These are phyloP conservation scores for Solanum hybrid DNA, from an alignment of 305 asterid species.

Conservation along the genomic window DNA sequence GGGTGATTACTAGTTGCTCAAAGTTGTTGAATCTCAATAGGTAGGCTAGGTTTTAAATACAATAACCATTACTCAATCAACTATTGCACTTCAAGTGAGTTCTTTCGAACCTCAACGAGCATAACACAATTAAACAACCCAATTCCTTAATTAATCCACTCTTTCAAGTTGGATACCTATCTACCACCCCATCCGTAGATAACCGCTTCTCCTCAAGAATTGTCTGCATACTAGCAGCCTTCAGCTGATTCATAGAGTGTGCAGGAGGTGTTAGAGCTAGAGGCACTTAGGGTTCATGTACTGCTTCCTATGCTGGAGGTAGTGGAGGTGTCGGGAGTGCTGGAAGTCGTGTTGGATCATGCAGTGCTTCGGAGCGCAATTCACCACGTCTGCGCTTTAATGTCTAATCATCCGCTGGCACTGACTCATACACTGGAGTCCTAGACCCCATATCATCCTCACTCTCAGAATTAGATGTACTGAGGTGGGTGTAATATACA, in stretches of 20 bases:
- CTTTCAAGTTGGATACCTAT: not conserved
- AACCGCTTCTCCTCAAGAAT: not conserved
- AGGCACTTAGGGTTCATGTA: not conserved
- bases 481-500: not conserved
- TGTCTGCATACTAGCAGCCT: rapidly evolving
- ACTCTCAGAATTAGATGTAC: not conserved
- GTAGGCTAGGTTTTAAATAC: not conserved
- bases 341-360: not conserved
- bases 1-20: not conserved
- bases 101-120: not conserved
- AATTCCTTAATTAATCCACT: not conserved
- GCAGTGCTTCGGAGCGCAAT: not conserved
- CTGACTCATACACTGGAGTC: not conserved
- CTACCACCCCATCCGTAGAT: not conserved
- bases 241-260: not conserved
- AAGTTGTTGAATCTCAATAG: not conserved
- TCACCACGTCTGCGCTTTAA: not conserved
- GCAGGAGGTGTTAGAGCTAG: too few species aligned
- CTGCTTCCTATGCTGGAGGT: not conserved
- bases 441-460: not conserved
- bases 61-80: not conserved
- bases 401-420: not conserved
- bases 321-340: not conserved
- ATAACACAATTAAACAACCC: not conserved
- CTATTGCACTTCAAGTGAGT: not conserved